phyloP scores from a whole-genome alignment of 2,329 filamentous ascomycete genomes.

The Aspergillus awamori region DNA sequence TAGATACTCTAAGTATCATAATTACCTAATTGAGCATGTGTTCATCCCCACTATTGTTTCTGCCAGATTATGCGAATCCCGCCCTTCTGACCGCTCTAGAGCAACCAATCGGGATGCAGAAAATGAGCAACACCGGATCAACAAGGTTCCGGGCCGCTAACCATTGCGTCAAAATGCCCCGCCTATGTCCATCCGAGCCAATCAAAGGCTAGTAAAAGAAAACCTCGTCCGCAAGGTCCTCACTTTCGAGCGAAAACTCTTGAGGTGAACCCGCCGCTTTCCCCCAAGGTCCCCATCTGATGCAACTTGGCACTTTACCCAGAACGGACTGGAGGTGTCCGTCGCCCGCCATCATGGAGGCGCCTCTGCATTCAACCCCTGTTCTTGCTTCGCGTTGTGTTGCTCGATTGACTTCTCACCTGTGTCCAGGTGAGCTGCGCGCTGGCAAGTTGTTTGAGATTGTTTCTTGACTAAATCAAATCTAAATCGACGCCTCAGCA shows the following conservation, averaged over 20 bases:
- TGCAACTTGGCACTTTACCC: slow-evolving; percentile 13
- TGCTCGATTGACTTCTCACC: slow-evolving; percentile 12
- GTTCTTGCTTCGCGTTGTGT: slow-evolving; percentile 3
- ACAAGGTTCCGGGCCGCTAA: background rate
- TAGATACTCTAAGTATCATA: too few species aligned
- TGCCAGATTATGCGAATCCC: background rate
- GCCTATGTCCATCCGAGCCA: background rate
- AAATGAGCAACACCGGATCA: background rate
- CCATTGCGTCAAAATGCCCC: background rate
- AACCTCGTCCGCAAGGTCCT: slow-evolving; percentile 37
- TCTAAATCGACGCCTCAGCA: background rate
- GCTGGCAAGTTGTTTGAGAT: background rate
- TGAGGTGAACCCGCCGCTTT: slow-evolving; percentile 27
- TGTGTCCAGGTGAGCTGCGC: background rate
- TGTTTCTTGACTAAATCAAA: background rate
- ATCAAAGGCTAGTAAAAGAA: slow-evolving; percentile 13
- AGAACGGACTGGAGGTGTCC: slow-evolving; percentile 11
- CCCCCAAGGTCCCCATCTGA: slow-evolving; percentile 39
- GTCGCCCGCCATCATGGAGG: slow-evolving; percentile 18
- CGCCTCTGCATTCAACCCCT: background rate
- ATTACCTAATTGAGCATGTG: too few species aligned
- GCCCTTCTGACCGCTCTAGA: background rate
- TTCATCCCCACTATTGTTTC: background rate
- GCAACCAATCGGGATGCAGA: background rate
- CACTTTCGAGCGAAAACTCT: slow-evolving; percentile 22